Percentiles rank a stretch among this genome's conserved stretches.
These are phyloP conservation scores for Sporothrix dimorphospora DNA, from an alignment of 2,329 filamentous ascomycete genomes.

Conservation along the genomic window DNA sequence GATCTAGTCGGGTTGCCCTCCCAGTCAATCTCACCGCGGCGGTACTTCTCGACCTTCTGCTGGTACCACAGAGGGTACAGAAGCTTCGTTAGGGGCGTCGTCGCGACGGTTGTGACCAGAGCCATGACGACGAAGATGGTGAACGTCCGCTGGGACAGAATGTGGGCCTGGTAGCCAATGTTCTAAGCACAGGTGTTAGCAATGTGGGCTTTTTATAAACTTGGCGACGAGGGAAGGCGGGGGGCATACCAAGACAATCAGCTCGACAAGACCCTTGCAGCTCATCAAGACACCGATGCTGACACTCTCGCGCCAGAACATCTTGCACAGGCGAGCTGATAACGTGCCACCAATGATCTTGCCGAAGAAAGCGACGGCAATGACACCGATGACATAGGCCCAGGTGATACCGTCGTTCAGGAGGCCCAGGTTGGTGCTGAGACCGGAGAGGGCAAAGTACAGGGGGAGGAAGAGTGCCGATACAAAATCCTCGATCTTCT, in stretches of 20 bases:
- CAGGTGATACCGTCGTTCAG: conserved; percentile 81
- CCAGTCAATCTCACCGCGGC: conserved; percentile 89
- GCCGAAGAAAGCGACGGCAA: conserved; percentile 77
- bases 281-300: conserved; percentile 92
- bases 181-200: conserved; percentile 47
- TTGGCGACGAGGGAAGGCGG: neutral
- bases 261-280: conserved; percentile 91
- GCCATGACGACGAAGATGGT: conserved; percentile 97
- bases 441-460: conserved; percentile 89
- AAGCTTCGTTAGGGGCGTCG: conserved; percentile 72
- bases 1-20: conserved; percentile 52
- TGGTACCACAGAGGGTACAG: conserved; percentile 72
- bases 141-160: conserved; percentile 79
- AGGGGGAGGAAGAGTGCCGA: conserved; percentile 82
- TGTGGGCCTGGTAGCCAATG: conserved; percentile 79
- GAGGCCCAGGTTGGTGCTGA: conserved; percentile 85
- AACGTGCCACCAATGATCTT: conserved; percentile 84
- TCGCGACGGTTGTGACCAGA: conserved; percentile 79
- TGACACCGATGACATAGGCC: conserved; percentile 86
- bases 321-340: conserved; percentile 72
- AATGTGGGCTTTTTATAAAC: conserved; percentile 28
- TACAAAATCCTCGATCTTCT: conserved; percentile 93
- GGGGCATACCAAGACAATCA: conserved; percentile 81
- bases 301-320: conserved; percentile 89
- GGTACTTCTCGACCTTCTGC: conserved; percentile 59